Conservation (phyloP, 1,284 basidiomycete genomes). For the Cronartium ribicola region DNA sequence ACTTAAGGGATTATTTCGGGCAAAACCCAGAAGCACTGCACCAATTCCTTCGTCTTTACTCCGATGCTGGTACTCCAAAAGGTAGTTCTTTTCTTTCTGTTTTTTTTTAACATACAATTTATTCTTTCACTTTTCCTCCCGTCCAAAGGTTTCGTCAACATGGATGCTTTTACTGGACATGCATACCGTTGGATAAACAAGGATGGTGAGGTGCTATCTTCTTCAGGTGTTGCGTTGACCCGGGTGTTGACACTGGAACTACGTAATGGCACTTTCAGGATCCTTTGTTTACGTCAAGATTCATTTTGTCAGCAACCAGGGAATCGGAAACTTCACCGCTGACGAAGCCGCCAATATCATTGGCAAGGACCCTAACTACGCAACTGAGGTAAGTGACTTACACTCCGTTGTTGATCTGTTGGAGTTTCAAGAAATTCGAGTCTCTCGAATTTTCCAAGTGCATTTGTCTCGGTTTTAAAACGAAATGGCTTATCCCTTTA, state of each 20-base stretch:
- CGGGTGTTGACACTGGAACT: constrained; percentile 49
- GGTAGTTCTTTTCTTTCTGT: constrained; percentile 52
- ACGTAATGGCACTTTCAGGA: constrained; percentile 49
- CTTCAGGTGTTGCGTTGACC: constrained; percentile 61
- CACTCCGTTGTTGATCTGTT: neutral
- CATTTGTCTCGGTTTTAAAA: neutral
- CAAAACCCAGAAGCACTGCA: constrained; percentile 88
- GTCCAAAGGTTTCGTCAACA: constrained; percentile 17
- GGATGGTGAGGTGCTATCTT: constrained; percentile 73
- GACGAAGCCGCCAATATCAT: constrained; percentile 60
- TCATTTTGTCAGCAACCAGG: constrained; percentile 44
- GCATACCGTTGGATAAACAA: constrained; percentile 83
- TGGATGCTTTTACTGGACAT: constrained; percentile 85
- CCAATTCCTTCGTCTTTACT: constrained; percentile 80
- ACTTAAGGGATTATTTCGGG: constrained; percentile 70
- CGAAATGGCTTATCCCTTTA: too few species aligned
- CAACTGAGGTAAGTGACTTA: constrained; percentile 45
- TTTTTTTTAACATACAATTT: neutral
- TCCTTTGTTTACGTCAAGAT: constrained; percentile 49
- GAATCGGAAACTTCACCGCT: constrained; percentile 56
- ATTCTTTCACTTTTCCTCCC: neutral
- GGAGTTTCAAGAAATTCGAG: neutral
- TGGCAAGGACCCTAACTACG: constrained; percentile 68
- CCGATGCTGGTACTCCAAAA: constrained; percentile 81
- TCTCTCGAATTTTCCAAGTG: neutral